Conservation (phyloP, 192 early-diverging fungal species). For the Coemansia sp. region DNA sequence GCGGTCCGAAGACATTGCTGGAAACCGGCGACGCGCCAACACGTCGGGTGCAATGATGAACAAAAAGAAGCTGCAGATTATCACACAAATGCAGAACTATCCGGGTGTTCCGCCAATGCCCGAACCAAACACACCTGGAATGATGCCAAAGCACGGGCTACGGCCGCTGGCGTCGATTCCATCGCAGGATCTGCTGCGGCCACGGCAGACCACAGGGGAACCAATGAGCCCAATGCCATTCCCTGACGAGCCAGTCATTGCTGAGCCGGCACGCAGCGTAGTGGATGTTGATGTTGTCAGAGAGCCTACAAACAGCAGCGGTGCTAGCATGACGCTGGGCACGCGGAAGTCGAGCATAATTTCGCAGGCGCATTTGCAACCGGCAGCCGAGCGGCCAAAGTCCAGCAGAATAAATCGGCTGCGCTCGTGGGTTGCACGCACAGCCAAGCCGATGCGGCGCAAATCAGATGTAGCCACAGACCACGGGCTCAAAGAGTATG, state of each 20-base stretch:
- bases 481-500: slow-evolving; percentile 12
- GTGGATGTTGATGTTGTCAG: slow-evolving; percentile 2
- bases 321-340: not conserved
- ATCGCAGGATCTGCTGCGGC: slow-evolving; percentile 46
- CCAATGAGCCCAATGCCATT: slow-evolving; percentile 53
- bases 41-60: slow-evolving; percentile 53
- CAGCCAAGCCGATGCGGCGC: slow-evolving; percentile 52
- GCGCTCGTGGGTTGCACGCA: slow-evolving; percentile 54
- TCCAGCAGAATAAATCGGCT: slow-evolving; percentile 52
- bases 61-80: slow-evolving; percentile 55
- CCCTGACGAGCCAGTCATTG: slow-evolving; percentile 37
- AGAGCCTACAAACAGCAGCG: not conserved
- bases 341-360: not conserved
- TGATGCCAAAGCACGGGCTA: slow-evolving; percentile 25
- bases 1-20: slow-evolving; percentile 42
- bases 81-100: slow-evolving; percentile 47
- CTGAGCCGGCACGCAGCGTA: slow-evolving; percentile 4
- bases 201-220: slow-evolving; percentile 9
- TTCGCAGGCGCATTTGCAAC: slow-evolving; percentile 12
- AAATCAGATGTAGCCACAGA: slow-evolving; percentile 45
- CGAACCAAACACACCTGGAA: slow-evolving; percentile 21
- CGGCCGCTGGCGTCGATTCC: slow-evolving; percentile 50
- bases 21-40: slow-evolving; percentile 48
- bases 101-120: slow-evolving; percentile 32
- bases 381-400: slow-evolving; percentile 33